Conservation (phyloP, 2,329 filamentous ascomycete species). For the Huntiella bhutanensis region DNA sequence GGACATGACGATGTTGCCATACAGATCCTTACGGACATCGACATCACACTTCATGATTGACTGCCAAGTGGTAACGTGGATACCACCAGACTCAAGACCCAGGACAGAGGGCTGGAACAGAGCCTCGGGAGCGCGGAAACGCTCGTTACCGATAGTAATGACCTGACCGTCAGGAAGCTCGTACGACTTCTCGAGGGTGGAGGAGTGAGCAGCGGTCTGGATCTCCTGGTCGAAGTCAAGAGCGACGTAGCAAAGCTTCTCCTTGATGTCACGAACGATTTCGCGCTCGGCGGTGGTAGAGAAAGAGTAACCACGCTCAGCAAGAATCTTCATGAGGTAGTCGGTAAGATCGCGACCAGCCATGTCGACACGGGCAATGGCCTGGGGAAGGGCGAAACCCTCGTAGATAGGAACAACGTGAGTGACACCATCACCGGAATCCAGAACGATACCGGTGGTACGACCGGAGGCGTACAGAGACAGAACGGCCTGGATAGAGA, state of each 20-base stretch:
- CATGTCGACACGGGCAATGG: slow-evolving; percentile 99
- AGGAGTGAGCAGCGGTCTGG: slow-evolving; percentile 97
- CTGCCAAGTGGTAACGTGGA: slow-evolving; percentile 99
- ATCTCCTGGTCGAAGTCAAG: slow-evolving; percentile 99
- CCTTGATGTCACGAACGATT: slow-evolving; percentile 99
- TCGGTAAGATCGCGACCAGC: slow-evolving; percentile 99
- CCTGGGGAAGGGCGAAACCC: slow-evolving; percentile 99
- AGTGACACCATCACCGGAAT: slow-evolving; percentile 99
- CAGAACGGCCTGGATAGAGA: slow-evolving; percentile 98
- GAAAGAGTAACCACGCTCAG: slow-evolving; percentile 98
- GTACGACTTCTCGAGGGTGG: slow-evolving; percentile 98
- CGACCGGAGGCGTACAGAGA: slow-evolving; percentile 99
- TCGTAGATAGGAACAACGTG: slow-evolving; percentile 99
- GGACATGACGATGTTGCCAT: slow-evolving; percentile 99
- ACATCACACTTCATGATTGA: slow-evolving; percentile 99
- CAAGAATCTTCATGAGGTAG: slow-evolving; percentile 99
- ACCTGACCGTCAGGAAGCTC: slow-evolving; percentile 99
- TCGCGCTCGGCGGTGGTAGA: slow-evolving; percentile 99
- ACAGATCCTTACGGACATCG: slow-evolving; percentile 99
- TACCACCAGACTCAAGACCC: slow-evolving; percentile 95
- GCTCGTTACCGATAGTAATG: slow-evolving; percentile 99
- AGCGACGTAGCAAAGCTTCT: slow-evolving; percentile 99
- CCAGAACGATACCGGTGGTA: slow-evolving; percentile 99
- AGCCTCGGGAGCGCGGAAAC: slow-evolving; percentile 98
- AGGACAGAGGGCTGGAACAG: slow-evolving; percentile 98